A percentile compares a stretch with the other conserved stretches of the same genome.
Evolutionary conservation across 768 basidiomycete genomes (phyloP).

Genomic region (Lentinula sp.): DNA sequence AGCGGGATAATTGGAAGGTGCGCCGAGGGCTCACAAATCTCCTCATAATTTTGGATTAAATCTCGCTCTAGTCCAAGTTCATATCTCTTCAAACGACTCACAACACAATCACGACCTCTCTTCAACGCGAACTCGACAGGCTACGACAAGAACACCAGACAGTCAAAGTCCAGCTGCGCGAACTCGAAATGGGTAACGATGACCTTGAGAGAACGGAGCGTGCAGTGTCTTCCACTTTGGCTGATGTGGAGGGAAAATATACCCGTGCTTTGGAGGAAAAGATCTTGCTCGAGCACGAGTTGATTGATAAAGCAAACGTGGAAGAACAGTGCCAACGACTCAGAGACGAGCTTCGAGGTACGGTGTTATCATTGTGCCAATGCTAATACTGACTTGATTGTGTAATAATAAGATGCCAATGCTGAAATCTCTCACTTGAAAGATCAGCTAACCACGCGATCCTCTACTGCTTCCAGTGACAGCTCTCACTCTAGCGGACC

Average conservation of each 20-base stretch:
- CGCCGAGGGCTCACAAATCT: constrained; percentile 12
- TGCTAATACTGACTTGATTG: constrained; percentile 8
- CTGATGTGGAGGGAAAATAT: constrained; percentile 84
- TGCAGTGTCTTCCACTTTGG: constrained; percentile 75
- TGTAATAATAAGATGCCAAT: constrained; percentile 57
- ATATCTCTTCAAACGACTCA: constrained; percentile 85
- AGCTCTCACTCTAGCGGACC: neutral
- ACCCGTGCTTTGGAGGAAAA: constrained; percentile 92
- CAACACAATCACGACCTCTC: constrained; percentile 83
- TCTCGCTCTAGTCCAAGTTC: constrained; percentile 59
- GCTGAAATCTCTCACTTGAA: constrained; percentile 80
- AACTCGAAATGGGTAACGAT: constrained; percentile 97
- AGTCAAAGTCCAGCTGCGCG: constrained; percentile 69
- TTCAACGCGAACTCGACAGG: constrained; percentile 88
- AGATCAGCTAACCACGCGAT: constrained; percentile 54
- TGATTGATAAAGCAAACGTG: constrained; percentile 82
- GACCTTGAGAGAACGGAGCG: constrained; percentile 95
- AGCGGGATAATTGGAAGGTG: constrained; percentile 94
- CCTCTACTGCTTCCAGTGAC: constrained; percentile 14
- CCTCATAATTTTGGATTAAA: constrained; percentile 2
- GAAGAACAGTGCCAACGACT: constrained; percentile 90
- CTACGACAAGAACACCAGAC: constrained; percentile 70
- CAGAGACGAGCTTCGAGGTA: constrained; percentile 91
- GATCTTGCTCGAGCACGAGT: constrained; percentile 92
- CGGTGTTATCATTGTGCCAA: constrained; percentile 11